phyloP scores from a whole-genome alignment of 805 yeast genomes.

The Saturnispora sanitii region DNA sequence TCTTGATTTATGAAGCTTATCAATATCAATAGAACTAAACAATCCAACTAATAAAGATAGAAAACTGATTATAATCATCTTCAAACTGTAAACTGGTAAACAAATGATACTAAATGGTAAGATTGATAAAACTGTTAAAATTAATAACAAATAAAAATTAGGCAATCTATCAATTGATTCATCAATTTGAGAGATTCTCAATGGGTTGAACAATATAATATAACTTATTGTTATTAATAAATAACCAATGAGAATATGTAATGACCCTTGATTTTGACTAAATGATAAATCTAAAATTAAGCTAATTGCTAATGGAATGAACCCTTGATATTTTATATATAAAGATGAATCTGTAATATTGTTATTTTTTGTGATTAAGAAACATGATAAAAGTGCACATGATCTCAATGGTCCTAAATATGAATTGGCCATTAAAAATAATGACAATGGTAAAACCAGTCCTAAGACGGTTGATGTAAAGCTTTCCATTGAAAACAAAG shows the following conservation, averaged over 20 bases:
- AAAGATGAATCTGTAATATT: neutral
- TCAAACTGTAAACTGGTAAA: constrained; percentile 18
- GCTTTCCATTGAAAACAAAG: neutral
- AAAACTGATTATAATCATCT: constrained; percentile 23
- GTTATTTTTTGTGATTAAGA: constrained; percentile 13
- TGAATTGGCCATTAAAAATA: constrained; percentile 17
- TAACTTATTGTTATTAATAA: constrained; percentile 3
- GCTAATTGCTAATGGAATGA: constrained; percentile 9
- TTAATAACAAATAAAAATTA: constrained; percentile 1
- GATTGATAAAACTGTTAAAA: neutral
- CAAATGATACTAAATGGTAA: constrained; percentile 9
- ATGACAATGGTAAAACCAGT: constrained; percentile 13
- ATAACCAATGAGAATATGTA: constrained; percentile 7
- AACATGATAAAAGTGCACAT: constrained; percentile 17
- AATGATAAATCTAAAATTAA: neutral
- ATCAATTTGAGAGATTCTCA: neutral
- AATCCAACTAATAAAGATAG: constrained; percentile 24
- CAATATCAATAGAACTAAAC: constrained; percentile 24
- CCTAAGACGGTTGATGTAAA: constrained; percentile 1
- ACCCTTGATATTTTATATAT: constrained; percentile 13
- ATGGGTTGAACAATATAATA: constrained; percentile 5
- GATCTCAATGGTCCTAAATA: constrained; percentile 23
- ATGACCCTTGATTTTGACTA: neutral
- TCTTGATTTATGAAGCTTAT: constrained; percentile 9
- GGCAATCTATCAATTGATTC: neutral